A percentile compares a stretch with the other conserved stretches of the same genome.
phyloP scores from a whole-genome alignment of 2,329 filamentous ascomycete genomes.

The Fusarium dlaminii region DNA sequence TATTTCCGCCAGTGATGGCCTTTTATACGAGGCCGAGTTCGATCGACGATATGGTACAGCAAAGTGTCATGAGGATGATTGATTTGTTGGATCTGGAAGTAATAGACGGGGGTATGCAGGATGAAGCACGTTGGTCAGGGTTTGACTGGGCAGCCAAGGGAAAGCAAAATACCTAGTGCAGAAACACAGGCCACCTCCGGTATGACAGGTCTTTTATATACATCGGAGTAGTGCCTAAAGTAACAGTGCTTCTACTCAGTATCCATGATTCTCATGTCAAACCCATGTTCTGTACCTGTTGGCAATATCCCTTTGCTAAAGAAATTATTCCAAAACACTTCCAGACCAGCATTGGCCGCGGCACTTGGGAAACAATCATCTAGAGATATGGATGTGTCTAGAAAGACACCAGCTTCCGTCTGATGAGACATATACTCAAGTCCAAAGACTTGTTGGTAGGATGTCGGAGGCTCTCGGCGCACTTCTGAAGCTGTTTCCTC shows the following conservation, averaged over 20 bases:
- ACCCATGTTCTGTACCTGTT: no score
- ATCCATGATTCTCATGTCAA: no score
- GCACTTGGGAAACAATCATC: background rate
- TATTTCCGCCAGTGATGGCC: background rate
- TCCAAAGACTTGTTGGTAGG: background rate
- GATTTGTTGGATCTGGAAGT: background rate
- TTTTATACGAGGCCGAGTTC: background rate
- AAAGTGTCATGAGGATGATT: background rate
- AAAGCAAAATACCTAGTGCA: background rate
- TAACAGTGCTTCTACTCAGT: background rate
- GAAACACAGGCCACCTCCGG: background rate
- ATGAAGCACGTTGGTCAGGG: background rate
- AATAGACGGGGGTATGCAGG: background rate
- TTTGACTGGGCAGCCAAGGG: background rate
- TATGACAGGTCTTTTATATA: no score
- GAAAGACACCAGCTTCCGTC: background rate
- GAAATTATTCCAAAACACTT: background rate
- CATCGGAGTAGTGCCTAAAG: no score
- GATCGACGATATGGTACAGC: background rate
- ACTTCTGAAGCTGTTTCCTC: background rate
- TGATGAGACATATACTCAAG: background rate
- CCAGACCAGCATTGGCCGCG: background rate
- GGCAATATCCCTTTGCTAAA: background rate
- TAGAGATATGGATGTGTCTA: background rate
- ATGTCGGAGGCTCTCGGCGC: fast-evolving